A percentile compares a stretch with the other conserved stretches of the same genome.
phyloP scores from a whole-genome alignment of 306 rosid species.

The Cyamopsis tetragonoloba region DNA sequence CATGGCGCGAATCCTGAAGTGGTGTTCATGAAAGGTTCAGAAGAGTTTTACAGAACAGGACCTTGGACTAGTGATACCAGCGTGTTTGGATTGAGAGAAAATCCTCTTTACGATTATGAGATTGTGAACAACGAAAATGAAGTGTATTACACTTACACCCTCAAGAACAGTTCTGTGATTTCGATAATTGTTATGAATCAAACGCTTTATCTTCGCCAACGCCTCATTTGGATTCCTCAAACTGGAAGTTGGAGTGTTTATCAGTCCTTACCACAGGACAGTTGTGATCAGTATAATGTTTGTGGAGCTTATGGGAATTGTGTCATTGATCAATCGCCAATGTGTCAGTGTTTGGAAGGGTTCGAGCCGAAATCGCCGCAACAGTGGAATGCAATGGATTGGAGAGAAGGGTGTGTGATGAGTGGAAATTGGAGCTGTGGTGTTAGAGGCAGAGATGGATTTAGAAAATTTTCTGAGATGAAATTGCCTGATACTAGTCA shows the following conservation, averaged over 20 bases:
- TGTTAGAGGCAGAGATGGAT: conserved; percentile 5
- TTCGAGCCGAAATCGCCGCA: not conserved
- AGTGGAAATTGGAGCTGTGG: conserved; percentile 18
- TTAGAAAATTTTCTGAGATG: not conserved
- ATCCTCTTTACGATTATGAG: not conserved
- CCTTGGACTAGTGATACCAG: conserved; percentile 20
- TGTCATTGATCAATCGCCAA: not conserved
- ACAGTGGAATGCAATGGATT: conserved; percentile 3
- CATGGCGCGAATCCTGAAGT: not conserved
- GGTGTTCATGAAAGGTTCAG: not conserved
- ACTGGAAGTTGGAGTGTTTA: conserved; percentile 2
- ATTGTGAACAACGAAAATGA: not conserved
- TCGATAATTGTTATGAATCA: conserved; percentile 20
- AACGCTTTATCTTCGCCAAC: not conserved
- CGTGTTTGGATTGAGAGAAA: not conserved
- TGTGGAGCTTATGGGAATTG: conserved; percentile 30
- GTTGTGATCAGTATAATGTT: conserved; percentile 13
- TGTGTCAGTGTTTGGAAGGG: conserved; percentile 28
- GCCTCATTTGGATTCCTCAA: not conserved
- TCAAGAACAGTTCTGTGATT: conserved; percentile 1
- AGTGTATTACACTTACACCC: not conserved
- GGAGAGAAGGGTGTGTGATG: conserved; percentile 25
- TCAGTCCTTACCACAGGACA: not conserved
- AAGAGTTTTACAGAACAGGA: not conserved
- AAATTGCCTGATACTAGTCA: conserved; percentile 26